Percentiles rank a stretch among this genome's conserved stretches.
phyloP scores from a whole-genome alignment of 2,329 filamentous ascomycete genomes.

The Thermothelomyces thermophilus region DNA sequence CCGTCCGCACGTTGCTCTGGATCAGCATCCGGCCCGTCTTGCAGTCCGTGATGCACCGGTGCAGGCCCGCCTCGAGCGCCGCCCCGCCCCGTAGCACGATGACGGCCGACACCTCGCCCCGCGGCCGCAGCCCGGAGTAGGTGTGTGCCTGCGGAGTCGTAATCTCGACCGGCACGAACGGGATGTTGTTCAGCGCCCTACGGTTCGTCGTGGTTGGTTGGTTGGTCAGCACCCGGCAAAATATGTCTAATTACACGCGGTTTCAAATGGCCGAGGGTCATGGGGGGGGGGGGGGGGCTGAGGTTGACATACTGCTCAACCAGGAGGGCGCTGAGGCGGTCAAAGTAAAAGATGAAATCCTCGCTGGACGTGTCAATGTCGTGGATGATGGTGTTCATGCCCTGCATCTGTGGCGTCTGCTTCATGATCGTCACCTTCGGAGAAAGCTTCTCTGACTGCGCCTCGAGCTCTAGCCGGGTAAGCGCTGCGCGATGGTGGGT shows the following conservation, averaged over 20 bases:
- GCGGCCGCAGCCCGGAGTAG: constrained; percentile 65
- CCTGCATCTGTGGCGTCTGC: constrained; percentile 71
- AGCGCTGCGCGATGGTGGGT: constrained; percentile 74
- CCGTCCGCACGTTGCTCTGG: constrained; percentile 76
- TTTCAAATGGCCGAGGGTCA: too few relatives aligned
- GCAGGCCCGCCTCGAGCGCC: constrained; percentile 79
- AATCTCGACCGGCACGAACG: constrained; percentile 58
- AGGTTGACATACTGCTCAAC: constrained; percentile 59
- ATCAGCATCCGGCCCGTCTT: constrained; percentile 84
- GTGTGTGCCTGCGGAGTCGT: constrained; percentile 62
- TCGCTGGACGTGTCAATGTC: constrained; percentile 71
- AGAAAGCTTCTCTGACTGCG: constrained; percentile 65
- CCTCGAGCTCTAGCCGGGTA: constrained; percentile 64
- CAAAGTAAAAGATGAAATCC: constrained; percentile 97
- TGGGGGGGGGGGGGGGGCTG: background rate
- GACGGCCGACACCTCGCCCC: constrained; percentile 75
- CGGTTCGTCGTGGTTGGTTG: background rate
- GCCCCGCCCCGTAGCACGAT: constrained; percentile 84
- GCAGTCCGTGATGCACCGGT: constrained; percentile 88
- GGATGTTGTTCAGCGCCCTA: constrained; percentile 70
- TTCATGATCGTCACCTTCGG: constrained; percentile 67
- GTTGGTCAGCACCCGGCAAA: background rate
- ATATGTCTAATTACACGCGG: too few relatives aligned
- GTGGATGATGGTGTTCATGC: constrained; percentile 87
- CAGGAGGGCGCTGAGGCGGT: constrained; percentile 76